Evolutionary conservation across 1,284 basidiomycete genomes (phyloP).

Genomic region (Microbotryum intermedium): DNA sequence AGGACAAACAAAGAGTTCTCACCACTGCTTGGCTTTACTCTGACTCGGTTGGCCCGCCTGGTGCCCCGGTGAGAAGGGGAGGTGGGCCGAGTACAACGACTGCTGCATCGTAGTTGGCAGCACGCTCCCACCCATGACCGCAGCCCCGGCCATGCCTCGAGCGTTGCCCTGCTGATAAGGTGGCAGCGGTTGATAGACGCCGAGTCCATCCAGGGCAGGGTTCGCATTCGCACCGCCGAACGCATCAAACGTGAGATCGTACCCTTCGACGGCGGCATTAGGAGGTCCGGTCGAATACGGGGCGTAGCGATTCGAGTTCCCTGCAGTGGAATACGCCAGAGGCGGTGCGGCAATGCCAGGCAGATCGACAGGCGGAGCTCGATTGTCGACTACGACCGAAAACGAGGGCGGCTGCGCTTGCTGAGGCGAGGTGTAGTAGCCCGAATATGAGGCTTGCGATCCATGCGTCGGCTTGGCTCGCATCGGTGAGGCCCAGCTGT

Average conservation of each 20-base stretch:
- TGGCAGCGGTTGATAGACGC: constrained; percentile 6
- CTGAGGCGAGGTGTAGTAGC: constrained; percentile 16
- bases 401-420: constrained; percentile 11
- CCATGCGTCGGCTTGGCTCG: constrained; percentile 32
- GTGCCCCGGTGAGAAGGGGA: too few relatives aligned
- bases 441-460: background rate
- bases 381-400: constrained; percentile 25
- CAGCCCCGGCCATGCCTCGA: too few relatives aligned
- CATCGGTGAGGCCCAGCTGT: constrained; percentile 42
- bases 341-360: constrained; percentile 6
- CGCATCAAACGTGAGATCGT: constrained; percentile 1
- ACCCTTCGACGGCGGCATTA: background rate
- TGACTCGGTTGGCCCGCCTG: too few relatives aligned
- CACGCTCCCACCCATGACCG: too few relatives aligned
- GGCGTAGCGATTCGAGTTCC: background rate
- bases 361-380: background rate
- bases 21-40: too few relatives aligned
- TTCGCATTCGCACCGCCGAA: background rate
- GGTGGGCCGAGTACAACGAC: too few relatives aligned
- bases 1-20: too few relatives aligned
- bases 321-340: background rate
- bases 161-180: background rate
- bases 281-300: background rate
- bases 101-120: too few relatives aligned
- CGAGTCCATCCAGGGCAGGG: background rate